Evolutionary conservation across 2,329 filamentous ascomycete genomes (phyloP).

Genomic region (Elsinoe batatas): DNA sequence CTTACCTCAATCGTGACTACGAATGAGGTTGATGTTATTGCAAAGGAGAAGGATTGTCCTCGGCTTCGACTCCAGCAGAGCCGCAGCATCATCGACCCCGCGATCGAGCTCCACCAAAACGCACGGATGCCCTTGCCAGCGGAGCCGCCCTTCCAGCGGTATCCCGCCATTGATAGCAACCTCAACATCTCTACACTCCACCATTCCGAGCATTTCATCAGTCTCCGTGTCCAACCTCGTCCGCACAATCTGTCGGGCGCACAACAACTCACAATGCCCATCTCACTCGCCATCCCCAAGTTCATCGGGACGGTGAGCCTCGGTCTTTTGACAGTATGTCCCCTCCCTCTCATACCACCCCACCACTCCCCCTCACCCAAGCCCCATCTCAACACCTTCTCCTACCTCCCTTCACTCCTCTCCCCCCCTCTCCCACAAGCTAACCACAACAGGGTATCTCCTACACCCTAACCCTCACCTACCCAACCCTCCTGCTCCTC

Average conservation of each 20-base stretch:
- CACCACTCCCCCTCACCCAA: constrained; percentile 12
- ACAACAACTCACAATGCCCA: constrained; percentile 22
- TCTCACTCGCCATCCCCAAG: constrained; percentile 67
- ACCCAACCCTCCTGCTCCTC: constrained; percentile 71
- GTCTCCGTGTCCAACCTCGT: neutral
- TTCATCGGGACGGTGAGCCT: constrained; percentile 87
- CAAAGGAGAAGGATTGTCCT: neutral
- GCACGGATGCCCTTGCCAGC: neutral
- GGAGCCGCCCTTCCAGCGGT: neutral
- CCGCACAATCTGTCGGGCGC: neutral
- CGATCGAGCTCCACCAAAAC: constrained; percentile 4
- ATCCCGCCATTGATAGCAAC: constrained; percentile 2
- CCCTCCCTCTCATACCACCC: constrained; percentile 4
- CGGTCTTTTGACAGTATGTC: constrained; percentile 73
- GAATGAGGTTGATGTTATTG: neutral
- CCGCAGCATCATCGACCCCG: neutral
- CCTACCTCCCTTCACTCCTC: constrained; percentile 12
- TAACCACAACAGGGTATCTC: constrained; percentile 62
- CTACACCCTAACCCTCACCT: constrained; percentile 67
- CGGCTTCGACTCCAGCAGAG: neutral
- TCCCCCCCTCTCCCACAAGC: neutral
- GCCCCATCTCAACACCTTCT: constrained; percentile 13
- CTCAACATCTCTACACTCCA: neutral
- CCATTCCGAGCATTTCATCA: neutral
- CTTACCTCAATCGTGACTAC: no score